Evolutionary conservation across 805 yeast genomes (phyloP), one percentile per base, ranked within the genome.

Genomic region (Saccharomycopsis fodiens): DNA sequence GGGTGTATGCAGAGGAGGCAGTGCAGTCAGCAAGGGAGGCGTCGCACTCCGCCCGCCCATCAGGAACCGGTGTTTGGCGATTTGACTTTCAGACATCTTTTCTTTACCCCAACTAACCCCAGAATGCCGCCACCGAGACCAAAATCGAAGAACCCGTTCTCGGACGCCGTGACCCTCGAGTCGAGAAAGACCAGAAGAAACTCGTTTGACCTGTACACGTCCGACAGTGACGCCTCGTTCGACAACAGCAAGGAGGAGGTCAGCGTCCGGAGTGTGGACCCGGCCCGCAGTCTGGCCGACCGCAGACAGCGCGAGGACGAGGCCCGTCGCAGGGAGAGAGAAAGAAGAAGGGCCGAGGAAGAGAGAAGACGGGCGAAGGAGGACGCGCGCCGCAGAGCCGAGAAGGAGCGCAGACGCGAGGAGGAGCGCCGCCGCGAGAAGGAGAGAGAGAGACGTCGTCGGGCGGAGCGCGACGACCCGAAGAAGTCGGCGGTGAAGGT

Each of bases 91-190:
- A n/a, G n/a, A n/a, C n/a, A n/a, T n/a, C n/a, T n/a, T n/a, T n/a
- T 25, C 10, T 25, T 25, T 25, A 6, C 29, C 29, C 10, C 4
- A 36, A 39, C 42, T 39, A 44, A 44, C 43, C 39, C 35, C 34
- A 31, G 34, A 17, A 41, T 34, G 37, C 41, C 53, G 4, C 53
- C 53, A 5, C 51, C 51, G 4, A 46, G 51, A 23, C 53, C 53
- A 23, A 35, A 35, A 16, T 50, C 53, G 10, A 46, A 44, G 20
- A 50, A 50, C 39, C 53, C 53, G 3, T 50, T 50, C 31, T 30
- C 48, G 13, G 51, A 50, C 31, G 49, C 52, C 3, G 39, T 49
- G 21, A 30, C 51, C 7, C 13, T 41, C 3, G 48, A 48, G 6
- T 43, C 43, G 8, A 30, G 25, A 31, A 38, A 35, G 29, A 19